Conservation (phyloP, 192 early-diverging fungal genomes). For the Coemansia javaensis region DNA sequence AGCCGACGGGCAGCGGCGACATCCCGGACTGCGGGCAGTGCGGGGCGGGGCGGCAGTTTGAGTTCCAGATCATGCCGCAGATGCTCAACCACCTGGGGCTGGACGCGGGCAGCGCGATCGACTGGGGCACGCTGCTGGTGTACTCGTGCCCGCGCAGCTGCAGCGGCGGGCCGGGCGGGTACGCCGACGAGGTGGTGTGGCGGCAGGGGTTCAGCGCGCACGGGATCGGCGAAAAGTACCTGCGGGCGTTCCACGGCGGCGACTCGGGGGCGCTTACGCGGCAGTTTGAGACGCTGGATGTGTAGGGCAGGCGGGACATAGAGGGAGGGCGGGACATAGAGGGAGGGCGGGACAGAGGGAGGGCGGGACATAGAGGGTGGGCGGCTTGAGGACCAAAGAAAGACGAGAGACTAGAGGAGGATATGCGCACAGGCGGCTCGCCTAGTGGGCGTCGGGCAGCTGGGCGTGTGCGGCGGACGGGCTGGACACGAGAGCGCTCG, state of each 20-base stretch:
- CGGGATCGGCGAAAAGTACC: slow-evolving; percentile 57
- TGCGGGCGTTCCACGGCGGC: slow-evolving; percentile 39
- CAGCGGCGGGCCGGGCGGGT: slow-evolving; percentile 16
- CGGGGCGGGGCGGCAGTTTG: slow-evolving; percentile 68
- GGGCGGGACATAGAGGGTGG: too few species aligned
- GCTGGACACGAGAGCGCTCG: neutral
- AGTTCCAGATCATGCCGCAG: slow-evolving; percentile 94
- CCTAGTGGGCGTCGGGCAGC: neutral
- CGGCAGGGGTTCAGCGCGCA: slow-evolving; percentile 81
- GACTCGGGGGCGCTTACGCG: slow-evolving; percentile 26
- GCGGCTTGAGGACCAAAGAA: neutral
- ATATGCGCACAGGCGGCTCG: too few species aligned
- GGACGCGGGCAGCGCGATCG: slow-evolving; percentile 70
- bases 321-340: too few species aligned
- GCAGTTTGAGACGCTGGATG: slow-evolving; percentile 32
- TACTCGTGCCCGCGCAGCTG: slow-evolving; percentile 87
- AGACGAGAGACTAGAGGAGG: too few species aligned
- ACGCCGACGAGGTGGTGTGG: slow-evolving; percentile 62
- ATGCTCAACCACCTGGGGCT: slow-evolving; percentile 75
- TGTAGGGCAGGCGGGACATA: too few species aligned
- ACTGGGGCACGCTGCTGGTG: slow-evolving; percentile 87
- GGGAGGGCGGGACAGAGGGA: too few species aligned
- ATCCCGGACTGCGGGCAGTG: slow-evolving; percentile 72
- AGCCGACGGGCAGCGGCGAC: slow-evolving; percentile 49
- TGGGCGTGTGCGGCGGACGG: neutral